Evolutionary conservation across 768 basidiomycete species (phyloP).

Genomic region (Mycena indigotica): DNA sequence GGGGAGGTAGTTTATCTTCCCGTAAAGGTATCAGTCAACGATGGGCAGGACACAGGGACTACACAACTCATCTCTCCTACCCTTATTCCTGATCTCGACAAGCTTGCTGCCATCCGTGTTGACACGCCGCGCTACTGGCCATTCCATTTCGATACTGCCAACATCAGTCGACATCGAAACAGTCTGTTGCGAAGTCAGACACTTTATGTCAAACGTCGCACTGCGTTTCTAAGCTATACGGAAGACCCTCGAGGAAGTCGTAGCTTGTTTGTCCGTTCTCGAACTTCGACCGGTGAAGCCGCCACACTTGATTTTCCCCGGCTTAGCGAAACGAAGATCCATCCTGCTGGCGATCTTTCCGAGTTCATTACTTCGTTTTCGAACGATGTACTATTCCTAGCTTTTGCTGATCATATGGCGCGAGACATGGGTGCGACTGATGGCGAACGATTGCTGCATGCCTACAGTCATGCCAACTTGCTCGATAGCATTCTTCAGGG

Average conservation of each 20-base stretch:
- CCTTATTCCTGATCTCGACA: slow-evolving; percentile 85
- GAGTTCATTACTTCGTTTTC: slow-evolving; percentile 89
- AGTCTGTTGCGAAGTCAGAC: slow-evolving; percentile 77
- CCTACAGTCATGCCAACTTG: slow-evolving; percentile 74
- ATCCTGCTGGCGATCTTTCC: slow-evolving; percentile 73
- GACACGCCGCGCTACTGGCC: slow-evolving; percentile 98
- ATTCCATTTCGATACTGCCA: slow-evolving; percentile 77
- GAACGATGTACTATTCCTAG: slow-evolving; percentile 75
- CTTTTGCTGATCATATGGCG: slow-evolving; percentile 80
- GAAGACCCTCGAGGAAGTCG: slow-evolving; percentile 94
- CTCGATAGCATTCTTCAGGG: slow-evolving; percentile 91
- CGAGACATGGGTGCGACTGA: slow-evolving; percentile 60
- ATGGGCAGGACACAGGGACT: slow-evolving; percentile 61
- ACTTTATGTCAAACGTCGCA: slow-evolving; percentile 87
- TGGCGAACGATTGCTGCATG: slow-evolving; percentile 63
- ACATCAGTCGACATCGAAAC: slow-evolving; percentile 66
- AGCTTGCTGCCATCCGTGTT: slow-evolving; percentile 77
- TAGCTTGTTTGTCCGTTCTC: slow-evolving; percentile 86
- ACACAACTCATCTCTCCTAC: slow-evolving; percentile 90
- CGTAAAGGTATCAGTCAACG: slow-evolving; percentile 80
- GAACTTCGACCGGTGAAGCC: slow-evolving; percentile 80
- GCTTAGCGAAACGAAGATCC: slow-evolving; percentile 62
- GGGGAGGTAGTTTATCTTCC: slow-evolving; percentile 91
- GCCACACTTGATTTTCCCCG: slow-evolving; percentile 86
- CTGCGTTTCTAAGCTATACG: slow-evolving; percentile 90